Conservation (phyloP, 305 asterid genomes). For the Solanum hybrid region DNA sequence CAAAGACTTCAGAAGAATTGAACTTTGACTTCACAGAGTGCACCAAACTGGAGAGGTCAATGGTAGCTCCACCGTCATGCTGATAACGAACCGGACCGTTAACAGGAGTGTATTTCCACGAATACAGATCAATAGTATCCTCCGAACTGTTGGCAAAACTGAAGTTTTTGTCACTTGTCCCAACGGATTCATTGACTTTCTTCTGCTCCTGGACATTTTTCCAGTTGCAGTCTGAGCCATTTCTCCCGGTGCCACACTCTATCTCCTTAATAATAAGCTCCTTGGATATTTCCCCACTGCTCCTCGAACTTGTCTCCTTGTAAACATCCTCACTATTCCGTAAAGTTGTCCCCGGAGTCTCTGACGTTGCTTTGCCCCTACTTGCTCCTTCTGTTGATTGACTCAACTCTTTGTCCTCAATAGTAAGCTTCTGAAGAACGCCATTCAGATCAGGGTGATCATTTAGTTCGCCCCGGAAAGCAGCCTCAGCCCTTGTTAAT, state of each 20-base stretch:
- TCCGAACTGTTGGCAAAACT: constrained; percentile 47
- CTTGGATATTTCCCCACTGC: constrained; percentile 38
- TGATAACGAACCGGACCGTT: constrained; percentile 41
- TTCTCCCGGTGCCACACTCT: constrained; percentile 51
- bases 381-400: constrained; percentile 37
- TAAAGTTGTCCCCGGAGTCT: constrained; percentile 23
- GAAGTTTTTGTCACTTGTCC: constrained; percentile 45
- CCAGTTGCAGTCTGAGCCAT: constrained; percentile 53
- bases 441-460: constrained; percentile 57
- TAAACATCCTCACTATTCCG: constrained; percentile 26
- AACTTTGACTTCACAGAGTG: constrained; percentile 38
- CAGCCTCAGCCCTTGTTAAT: constrained; percentile 78
- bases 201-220: constrained; percentile 35
- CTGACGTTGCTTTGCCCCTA: constrained; percentile 30
- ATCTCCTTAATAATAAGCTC: constrained; percentile 93
- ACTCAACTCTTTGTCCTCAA: constrained; percentile 47
- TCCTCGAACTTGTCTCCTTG: constrained; percentile 31
- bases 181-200: constrained; percentile 37
- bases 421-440: constrained; percentile 49
- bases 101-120: constrained; percentile 36
- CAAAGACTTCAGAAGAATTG: constrained; percentile 33
- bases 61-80: constrained; percentile 34
- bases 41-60: constrained; percentile 45
- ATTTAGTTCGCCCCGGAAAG: constrained; percentile 65
- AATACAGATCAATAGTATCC: constrained; percentile 53